phyloP scores from a whole-genome alignment of 2,329 filamentous ascomycete genomes.

The Sporothrix mexicana region DNA sequence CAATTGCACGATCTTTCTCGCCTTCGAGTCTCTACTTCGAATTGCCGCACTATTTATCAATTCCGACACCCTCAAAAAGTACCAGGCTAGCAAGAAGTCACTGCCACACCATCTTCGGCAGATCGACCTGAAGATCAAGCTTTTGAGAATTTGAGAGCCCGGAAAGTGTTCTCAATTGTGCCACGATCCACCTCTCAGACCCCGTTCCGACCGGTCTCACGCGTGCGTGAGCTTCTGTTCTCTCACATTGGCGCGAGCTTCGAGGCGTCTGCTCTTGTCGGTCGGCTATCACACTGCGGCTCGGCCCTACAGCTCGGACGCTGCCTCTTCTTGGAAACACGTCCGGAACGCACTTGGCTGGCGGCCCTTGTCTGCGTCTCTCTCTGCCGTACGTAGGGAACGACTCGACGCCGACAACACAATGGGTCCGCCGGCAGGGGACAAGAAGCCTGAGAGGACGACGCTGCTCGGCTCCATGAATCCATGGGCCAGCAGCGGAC shows the following conservation, averaged over 20 bases:
- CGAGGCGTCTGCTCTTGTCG: slow-evolving; percentile 27
- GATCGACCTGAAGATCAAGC: neutral
- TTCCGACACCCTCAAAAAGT: neutral
- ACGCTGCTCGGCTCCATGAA: slow-evolving; percentile 68
- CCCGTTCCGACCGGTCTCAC: neutral
- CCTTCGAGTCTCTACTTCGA: neutral
- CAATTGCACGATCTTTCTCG: neutral
- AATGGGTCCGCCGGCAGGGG: slow-evolving; percentile 49
- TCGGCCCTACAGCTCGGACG: slow-evolving; percentile 21
- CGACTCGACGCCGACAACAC: slow-evolving; percentile 30
- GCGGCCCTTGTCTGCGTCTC: slow-evolving; percentile 24
- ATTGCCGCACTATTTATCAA: neutral
- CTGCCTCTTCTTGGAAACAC: slow-evolving; percentile 24
- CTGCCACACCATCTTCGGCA: neutral
- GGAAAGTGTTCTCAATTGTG: neutral
- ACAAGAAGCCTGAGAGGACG: slow-evolving; percentile 63
- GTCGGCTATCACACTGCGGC: slow-evolving; percentile 16
- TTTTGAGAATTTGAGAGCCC: neutral
- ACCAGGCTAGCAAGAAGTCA: neutral
- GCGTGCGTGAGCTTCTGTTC: slow-evolving; percentile 5
- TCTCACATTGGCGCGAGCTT: slow-evolving; percentile 32
- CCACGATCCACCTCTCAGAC: neutral
- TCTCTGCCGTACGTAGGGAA: neutral
- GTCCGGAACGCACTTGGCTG: slow-evolving; percentile 25
- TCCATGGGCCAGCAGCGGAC: slow-evolving; percentile 60